Percentiles rank a stretch among this genome's conserved stretches.
Evolutionary conservation across 805 yeast species (phyloP).

Genomic region (Monosporozyma aerobia): DNA sequence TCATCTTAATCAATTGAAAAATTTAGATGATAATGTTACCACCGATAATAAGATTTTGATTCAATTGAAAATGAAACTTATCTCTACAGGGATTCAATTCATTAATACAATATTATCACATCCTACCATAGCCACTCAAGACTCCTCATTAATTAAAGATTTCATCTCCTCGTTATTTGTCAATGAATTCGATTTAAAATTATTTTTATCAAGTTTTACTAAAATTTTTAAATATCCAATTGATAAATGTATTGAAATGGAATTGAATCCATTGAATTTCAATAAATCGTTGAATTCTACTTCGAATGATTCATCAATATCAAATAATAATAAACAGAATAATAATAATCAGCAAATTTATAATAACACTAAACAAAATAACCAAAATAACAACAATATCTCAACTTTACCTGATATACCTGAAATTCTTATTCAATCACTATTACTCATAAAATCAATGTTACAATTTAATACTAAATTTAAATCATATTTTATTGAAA

Average conservation of each 20-base stretch:
- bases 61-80: constrained; percentile 34
- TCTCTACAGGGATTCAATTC: constrained; percentile 51
- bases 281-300: neutral
- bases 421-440: constrained; percentile 48
- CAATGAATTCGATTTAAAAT: constrained; percentile 45
- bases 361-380: constrained; percentile 2
- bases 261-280: constrained; percentile 30
- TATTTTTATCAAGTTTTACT: constrained; percentile 40
- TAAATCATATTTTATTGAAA: constrained; percentile 35
- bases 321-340: constrained; percentile 1
- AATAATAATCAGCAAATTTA: neutral
- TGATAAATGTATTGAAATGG: constrained; percentile 31
- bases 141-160: neutral
- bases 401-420: constrained; percentile 30
- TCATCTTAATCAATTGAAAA: neutral
- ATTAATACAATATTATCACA: constrained; percentile 39
- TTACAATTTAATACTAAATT: constrained; percentile 61
- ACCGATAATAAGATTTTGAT: neutral
- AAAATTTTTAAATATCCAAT: constrained; percentile 41
- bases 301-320: no score
- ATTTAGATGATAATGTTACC: neutral
- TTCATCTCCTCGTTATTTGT: constrained; percentile 35
- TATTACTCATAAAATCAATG: constrained; percentile 66
- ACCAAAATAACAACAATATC: constrained; percentile 6
- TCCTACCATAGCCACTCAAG: neutral